These are phyloP conservation scores for Fusarium keratoplasticum DNA, from an alignment of 2,329 filamentous ascomycete species.

Conservation along the genomic window DNA sequence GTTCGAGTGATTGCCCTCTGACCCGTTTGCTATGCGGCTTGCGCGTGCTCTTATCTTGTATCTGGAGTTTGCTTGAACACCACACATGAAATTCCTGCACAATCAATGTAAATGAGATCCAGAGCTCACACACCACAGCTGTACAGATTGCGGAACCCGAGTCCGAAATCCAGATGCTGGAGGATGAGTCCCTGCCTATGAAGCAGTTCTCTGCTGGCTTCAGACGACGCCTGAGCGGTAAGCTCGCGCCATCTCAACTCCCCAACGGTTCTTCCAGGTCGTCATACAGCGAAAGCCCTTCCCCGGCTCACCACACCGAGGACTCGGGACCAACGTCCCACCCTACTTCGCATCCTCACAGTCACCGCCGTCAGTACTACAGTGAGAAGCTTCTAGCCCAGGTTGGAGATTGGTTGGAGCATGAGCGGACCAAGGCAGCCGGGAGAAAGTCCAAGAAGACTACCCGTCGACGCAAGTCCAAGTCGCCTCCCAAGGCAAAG, in stretches of 20 bases:
- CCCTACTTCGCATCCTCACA: constrained; percentile 41
- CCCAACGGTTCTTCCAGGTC: constrained; percentile 56
- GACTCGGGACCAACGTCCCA: constrained; percentile 40
- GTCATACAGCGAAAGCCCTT: constrained; percentile 54
- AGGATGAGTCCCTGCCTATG: constrained; percentile 47
- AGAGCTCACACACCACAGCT: constrained; percentile 51
- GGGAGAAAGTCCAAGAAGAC: constrained; percentile 58
- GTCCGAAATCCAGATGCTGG: constrained; percentile 45
- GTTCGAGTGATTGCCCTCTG: constrained; percentile 15
- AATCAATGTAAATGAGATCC: background rate
- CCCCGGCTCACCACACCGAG: constrained; percentile 44
- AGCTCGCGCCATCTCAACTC: constrained; percentile 42
- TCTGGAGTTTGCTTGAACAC: background rate
- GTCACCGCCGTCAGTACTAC: constrained; percentile 53
- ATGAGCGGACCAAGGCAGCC: constrained; percentile 74
- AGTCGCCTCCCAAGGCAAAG: constrained; percentile 49
- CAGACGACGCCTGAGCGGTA: constrained; percentile 51
- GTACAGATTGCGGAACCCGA: constrained; percentile 70
- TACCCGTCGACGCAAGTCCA: constrained; percentile 55
- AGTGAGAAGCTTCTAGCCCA: constrained; percentile 75
- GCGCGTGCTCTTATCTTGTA: background rate
- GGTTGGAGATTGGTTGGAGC: constrained; percentile 84
- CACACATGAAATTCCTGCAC: background rate
- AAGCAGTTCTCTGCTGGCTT: constrained; percentile 50
- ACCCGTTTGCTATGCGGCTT: background rate